Base-by-base conservation (phyloP, 768 basidiomycete genomes). In the Boletellus ananas region DNA sequence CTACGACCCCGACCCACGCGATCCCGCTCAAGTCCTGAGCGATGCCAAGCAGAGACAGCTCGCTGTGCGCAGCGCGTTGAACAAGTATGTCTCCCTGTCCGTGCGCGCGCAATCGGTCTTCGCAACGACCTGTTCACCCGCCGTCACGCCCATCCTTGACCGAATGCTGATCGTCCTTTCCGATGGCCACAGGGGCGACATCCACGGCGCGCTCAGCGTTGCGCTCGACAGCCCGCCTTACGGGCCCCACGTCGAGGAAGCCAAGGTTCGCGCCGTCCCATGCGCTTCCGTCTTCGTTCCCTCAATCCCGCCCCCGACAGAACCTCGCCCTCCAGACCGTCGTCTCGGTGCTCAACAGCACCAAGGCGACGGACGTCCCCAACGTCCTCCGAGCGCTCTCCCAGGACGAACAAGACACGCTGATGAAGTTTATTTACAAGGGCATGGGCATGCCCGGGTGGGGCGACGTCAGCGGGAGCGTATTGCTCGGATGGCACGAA, bases 381-480 rank as follows among this genome's bases (percentile, higher is more conserved):
- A 71, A 72, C 21, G 81, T 88, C 43, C 77, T 96, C 66, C 87
- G 84, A 61, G 67, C 76, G 0, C 77, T 97, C 27, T 78, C 84
- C 3, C 78, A 78, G 58, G 86, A 90, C 44, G 72, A 79, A 38
- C 90, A 94, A 62, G 95, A 96, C 63, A 89, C 85, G 29, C 77
- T 97, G 47, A 98, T 96, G 95, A 95, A 94, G 66, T 98, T 95
- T 64, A 74, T 98, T 14, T 98, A 97, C 80, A 98, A 98, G 73
- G 94, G 91, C 14, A 97, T 96, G 94, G 80, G 75, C 16, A 68
- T 77, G 60, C 73, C 76, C 2, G 83, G 76, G 14, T 75, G 79
- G 66, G 77, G 80, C 27, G 84, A 85, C 55, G 74, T 83, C 49
- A 80, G 75, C 58, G 82, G 83, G 37, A 84, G 81, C 55, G 82